Evolutionary conservation across 768 basidiomycete genomes (phyloP), one percentile per base, ranked within the genome.

Genomic region (Candolleomyces eurysporus): DNA sequence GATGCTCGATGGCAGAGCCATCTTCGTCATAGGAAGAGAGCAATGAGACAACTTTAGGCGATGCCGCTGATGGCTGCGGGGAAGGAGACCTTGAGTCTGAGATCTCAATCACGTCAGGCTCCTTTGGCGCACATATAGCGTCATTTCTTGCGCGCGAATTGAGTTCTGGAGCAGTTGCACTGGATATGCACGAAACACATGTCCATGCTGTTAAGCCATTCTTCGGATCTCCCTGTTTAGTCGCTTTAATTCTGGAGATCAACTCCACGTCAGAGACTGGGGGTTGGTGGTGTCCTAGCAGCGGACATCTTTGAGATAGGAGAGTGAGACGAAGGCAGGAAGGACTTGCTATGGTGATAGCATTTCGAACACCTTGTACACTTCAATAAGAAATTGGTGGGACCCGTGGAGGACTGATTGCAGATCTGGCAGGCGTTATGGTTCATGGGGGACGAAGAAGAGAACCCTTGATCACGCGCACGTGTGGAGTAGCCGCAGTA

Each of bases 331-430:
- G 26, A 58, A 54, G 58, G 39, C 30, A 48, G 17, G 14, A 13
- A 26, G 36, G 17, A 66, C 73, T 57, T 60, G 77, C 76, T 69
- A 58, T 80, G 79, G 58, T 80, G 79, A 70, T 73, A 79, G 21
- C 62, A 63, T 1, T 57, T 55, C 1, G 57, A n/a, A 55, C 79
- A 79, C 48, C 43, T 32, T 16, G 57, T 36, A 59, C 79, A 80
- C 8, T 65, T 65, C 32, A 80, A 66, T 7, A 79, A 67, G 57
- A 78, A 76, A 8, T 71, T 73, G 26, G 60, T 61, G 4, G 71
- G 69, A 17, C 57, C 63, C n/a, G 66, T 70, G 45, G 64, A 51
- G 0, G 67, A 50, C 51, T 61, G 60, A 8, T 60, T 55, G 63
- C 78, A 79, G 31, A 66, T 64, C 11, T 53, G 59, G 58, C 73